Evolutionary conservation across 2,329 filamentous ascomycete genomes (phyloP).

Genomic region (Hypoxylon sp.): DNA sequence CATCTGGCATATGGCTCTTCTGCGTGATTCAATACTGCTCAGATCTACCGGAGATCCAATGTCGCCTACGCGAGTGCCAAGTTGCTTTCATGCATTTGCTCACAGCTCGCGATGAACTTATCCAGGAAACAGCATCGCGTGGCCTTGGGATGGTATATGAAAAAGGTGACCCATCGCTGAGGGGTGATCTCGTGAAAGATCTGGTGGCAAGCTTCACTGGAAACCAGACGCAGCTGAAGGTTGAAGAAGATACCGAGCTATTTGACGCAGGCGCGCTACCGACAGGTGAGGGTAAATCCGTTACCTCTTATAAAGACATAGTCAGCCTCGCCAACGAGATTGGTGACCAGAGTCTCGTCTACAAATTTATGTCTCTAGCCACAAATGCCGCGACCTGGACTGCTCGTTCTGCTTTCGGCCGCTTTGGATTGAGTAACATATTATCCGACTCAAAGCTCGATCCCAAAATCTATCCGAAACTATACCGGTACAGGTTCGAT

Average conservation of each 20-base stretch:
- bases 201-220: constrained; percentile 91
- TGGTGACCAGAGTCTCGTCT: constrained; percentile 94
- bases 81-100: constrained; percentile 88
- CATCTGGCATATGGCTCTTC: constrained; percentile 94
- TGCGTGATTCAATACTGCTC: constrained; percentile 92
- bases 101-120: constrained; percentile 88
- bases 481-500: constrained; percentile 95
- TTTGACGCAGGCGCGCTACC: constrained; percentile 92
- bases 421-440: constrained; percentile 92
- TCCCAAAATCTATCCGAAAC: constrained; percentile 93
- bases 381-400: constrained; percentile 98
- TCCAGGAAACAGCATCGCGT: constrained; percentile 93
- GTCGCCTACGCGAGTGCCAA: constrained; percentile 81
- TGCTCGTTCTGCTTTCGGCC: constrained; percentile 93
- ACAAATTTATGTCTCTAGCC: constrained; percentile 97
- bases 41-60: constrained; percentile 78
- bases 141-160: constrained; percentile 95
- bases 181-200: constrained; percentile 85
- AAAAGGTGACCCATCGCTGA: constrained; percentile 83
- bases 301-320: constrained; percentile 98
- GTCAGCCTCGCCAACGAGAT: constrained; percentile 96
- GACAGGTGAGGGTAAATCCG: constrained; percentile 86
- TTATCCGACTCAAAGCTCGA: constrained; percentile 89
- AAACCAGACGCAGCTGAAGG: constrained; percentile 78
- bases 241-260: constrained; percentile 89